Evolutionary conservation across 148 eudicot genomes (phyloP).

Genomic region (Arbutus unedo): DNA sequence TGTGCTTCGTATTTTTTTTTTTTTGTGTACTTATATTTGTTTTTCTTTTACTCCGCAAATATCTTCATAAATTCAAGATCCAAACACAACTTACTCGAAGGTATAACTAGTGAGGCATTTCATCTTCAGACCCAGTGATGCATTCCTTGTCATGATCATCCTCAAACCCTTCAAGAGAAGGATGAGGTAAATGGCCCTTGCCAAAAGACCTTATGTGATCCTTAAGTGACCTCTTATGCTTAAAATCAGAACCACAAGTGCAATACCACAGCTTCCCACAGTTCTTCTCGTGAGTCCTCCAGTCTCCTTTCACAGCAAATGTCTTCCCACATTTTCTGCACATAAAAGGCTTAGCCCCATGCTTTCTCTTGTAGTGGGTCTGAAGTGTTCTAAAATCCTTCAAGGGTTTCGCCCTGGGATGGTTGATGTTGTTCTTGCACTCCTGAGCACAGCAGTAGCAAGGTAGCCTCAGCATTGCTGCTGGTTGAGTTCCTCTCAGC

Average conservation of each 20-base stretch:
- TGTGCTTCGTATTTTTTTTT: background rate
- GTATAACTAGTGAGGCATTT: slow-evolving; percentile 23
- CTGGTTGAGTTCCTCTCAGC: slow-evolving; percentile 70
- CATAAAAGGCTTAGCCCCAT: slow-evolving; percentile 67
- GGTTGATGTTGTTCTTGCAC: slow-evolving; percentile 78
- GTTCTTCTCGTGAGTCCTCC: slow-evolving; percentile 85
- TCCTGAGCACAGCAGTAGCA: slow-evolving; percentile 78
- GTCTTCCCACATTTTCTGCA: slow-evolving; percentile 79
- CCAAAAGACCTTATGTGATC: slow-evolving; percentile 80
- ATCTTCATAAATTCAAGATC: background rate
- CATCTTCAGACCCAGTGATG: slow-evolving; percentile 38
- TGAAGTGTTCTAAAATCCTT: slow-evolving; percentile 82
- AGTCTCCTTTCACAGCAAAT: slow-evolving; percentile 76
- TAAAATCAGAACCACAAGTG: slow-evolving; percentile 73
- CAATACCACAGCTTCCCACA: slow-evolving; percentile 85
- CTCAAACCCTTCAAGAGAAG: slow-evolving; percentile 48
- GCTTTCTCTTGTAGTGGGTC: slow-evolving; percentile 80
- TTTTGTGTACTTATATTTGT: background rate
- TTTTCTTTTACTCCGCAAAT: slow-evolving; percentile 3
- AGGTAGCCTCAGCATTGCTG: slow-evolving; percentile 79
- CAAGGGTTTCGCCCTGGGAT: slow-evolving; percentile 71
- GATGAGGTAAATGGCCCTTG: slow-evolving; percentile 51
- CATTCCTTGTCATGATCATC: slow-evolving; percentile 32
- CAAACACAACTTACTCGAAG: slow-evolving; percentile 10
- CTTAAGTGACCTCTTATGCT: slow-evolving; percentile 83